phyloP scores from a whole-genome alignment of 768 basidiomycete genomes.

The Crucibulum laeve region DNA sequence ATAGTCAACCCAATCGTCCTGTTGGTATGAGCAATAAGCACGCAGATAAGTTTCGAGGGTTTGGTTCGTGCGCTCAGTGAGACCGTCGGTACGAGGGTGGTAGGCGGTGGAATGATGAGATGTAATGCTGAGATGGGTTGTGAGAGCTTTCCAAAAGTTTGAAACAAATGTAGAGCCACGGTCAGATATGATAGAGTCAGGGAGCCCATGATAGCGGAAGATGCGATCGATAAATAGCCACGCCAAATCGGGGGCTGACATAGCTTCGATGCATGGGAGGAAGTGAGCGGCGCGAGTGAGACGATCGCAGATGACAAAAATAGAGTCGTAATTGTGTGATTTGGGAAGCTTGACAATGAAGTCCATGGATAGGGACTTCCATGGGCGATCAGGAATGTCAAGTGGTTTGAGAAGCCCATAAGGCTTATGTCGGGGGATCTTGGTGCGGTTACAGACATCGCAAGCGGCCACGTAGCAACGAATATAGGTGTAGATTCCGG shows the following conservation, averaged over 20 bases:
- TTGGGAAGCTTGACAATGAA: slow-evolving; percentile 37
- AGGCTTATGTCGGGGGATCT: slow-evolving; percentile 26
- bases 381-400: slow-evolving; percentile 27
- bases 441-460: slow-evolving; percentile 25
- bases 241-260: slow-evolving; percentile 24
- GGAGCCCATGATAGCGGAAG: slow-evolving; percentile 28
- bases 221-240: slow-evolving; percentile 29
- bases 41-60: slow-evolving; percentile 26
- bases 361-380: slow-evolving; percentile 35
- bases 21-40: slow-evolving; percentile 29
- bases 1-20: slow-evolving; percentile 37
- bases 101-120: slow-evolving; percentile 12
- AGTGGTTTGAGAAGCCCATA: slow-evolving; percentile 32
- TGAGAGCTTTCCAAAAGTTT: slow-evolving; percentile 19
- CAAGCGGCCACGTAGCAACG: slow-evolving; percentile 27
- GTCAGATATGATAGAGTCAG: slow-evolving; percentile 26
- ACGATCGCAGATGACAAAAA: slow-evolving; percentile 31
- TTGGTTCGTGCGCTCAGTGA: slow-evolving; percentile 14
- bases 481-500: slow-evolving; percentile 14
- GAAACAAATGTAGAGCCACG: slow-evolving; percentile 27
- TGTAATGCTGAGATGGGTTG: slow-evolving; percentile 6
- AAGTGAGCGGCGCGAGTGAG: slow-evolving; percentile 39
- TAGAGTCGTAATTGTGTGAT: slow-evolving; percentile 29
- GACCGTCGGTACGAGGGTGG: slow-evolving; percentile 14
- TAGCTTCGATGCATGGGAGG: slow-evolving; percentile 25